Conservation (phyloP, 306 rosid species). For the Casuarina cunninghamiana region DNA sequence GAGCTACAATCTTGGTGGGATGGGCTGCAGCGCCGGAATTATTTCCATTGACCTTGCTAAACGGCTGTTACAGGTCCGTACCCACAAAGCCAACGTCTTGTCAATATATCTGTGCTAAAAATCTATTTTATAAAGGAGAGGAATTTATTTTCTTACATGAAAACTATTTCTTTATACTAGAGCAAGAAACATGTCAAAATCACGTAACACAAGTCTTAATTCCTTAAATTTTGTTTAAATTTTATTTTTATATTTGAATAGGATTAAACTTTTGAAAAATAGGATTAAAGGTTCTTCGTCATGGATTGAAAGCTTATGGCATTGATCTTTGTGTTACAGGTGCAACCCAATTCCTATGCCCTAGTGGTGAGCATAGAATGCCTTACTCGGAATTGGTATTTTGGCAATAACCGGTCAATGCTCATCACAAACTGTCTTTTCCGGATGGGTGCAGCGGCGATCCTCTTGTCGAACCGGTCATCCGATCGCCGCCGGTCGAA, state of each 20-base stretch:
- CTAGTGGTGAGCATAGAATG: conserved; percentile 11
- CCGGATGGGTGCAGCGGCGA: conserved; percentile 1
- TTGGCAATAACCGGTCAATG: not conserved
- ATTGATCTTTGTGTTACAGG: not conserved
- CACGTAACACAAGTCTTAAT: no score
- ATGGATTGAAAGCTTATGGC: no score
- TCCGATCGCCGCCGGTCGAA: not conserved
- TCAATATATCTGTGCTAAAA: no score
- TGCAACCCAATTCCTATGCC: not conserved
- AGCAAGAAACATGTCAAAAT: no score
- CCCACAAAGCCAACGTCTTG: no score
- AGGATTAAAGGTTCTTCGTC: no score
- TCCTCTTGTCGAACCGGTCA: not conserved
- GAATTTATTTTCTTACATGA: no score
- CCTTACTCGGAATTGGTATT: not conserved
- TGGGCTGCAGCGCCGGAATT: conserved; percentile 10
- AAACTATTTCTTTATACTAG: no score
- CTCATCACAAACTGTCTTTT: conserved; percentile 12
- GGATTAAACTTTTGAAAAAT: no score
- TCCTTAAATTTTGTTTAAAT: no score
- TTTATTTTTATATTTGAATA: no score
- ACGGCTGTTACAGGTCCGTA: conserved; percentile 1
- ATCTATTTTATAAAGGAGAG: no score
- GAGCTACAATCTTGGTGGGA: conserved; percentile 10
- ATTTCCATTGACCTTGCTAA: not conserved